Percentiles rank a stretch among this genome's conserved stretches.
Evolutionary conservation across 768 basidiomycete species (phyloP).

Genomic region (Amanita rubescens): DNA sequence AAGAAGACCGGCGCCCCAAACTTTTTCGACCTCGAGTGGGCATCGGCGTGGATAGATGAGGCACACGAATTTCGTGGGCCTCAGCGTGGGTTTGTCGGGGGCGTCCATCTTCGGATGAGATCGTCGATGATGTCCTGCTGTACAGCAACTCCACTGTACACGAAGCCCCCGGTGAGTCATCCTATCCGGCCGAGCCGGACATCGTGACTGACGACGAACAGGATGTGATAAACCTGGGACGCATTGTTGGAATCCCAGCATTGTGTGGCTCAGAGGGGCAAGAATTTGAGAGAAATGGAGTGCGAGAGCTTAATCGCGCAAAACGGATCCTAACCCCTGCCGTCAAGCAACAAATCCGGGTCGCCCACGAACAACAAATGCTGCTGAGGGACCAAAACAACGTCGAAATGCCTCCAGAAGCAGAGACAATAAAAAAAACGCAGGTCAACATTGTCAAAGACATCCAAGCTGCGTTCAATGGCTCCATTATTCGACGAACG

Average conservation of each 20-base stretch:
- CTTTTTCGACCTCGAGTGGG: background rate
- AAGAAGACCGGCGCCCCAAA: background rate
- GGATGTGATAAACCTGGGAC: background rate
- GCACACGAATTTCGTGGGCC: background rate
- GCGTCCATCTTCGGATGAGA: background rate
- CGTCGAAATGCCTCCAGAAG: background rate
- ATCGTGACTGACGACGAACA: too few relatives aligned
- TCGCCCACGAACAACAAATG: background rate
- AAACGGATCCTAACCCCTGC: background rate
- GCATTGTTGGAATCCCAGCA: background rate
- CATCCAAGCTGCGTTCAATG: background rate
- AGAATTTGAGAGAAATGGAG: background rate
- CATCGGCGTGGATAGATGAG: background rate
- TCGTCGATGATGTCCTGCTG: background rate
- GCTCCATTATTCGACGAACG: background rate
- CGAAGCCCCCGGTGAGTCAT: background rate
- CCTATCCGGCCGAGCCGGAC: too few relatives aligned
- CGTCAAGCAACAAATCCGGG: background rate
- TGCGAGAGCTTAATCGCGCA: background rate
- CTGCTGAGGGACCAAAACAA: background rate
- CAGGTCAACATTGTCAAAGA: background rate
- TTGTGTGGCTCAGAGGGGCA: background rate
- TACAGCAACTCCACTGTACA: background rate
- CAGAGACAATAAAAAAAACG: background rate
- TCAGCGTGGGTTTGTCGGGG: background rate